Evolutionary conservation across 2,329 filamentous ascomycete genomes (phyloP), one percentile per base, ranked within the genome.

Genomic region (Huntiella bhutanensis): DNA sequence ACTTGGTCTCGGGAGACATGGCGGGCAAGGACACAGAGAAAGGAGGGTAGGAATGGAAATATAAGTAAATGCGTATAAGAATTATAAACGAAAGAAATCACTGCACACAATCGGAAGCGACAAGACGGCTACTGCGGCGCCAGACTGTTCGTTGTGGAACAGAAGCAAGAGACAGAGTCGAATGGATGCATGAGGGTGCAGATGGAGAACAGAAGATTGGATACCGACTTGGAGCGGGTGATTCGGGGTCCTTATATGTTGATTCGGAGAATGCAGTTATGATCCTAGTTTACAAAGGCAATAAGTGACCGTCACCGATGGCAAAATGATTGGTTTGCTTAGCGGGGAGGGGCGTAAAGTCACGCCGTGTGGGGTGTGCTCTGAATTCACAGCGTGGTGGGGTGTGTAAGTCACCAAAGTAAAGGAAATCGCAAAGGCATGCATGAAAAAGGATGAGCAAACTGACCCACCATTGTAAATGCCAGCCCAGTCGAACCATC

Each of bases 161-260:
- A 28, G 32, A 42, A 37, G 38, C 10, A 22, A 37, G 16, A 42
- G 19, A 41, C 28, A 17, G 37, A 32, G 33, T 43, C 36, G 32
- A 45, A 16, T 22, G 37, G 33, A 17, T 41, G 41, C 41, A 41
- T 22, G 35, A 19, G 36, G n/a, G 33, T 42, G 43, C 43, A 49
- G 47, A 49, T 46, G 44, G 13, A 35, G 15, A 46, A 32, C 12
- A 46, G 47, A 39, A 43, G 10, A 37, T 19, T 17, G 7, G 5
- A 15, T 12, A n/a, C 15, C 4, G 17, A 19, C 11, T 22, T 44
- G 15, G 17, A 17, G 44, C 41, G 48, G 41, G 46, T 22, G 33
- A 32, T 22, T 15, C 10, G 37, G 37, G 35, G 13, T 33, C 28
- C 52, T 53, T 53, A 54, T 53, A 52, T 13, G 32, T 28, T 28